A percentile compares a stretch with the other conserved stretches of the same genome.
Conservation (phyloP, 1,284 basidiomycete genomes). For the Jaminaea rosea region DNA sequence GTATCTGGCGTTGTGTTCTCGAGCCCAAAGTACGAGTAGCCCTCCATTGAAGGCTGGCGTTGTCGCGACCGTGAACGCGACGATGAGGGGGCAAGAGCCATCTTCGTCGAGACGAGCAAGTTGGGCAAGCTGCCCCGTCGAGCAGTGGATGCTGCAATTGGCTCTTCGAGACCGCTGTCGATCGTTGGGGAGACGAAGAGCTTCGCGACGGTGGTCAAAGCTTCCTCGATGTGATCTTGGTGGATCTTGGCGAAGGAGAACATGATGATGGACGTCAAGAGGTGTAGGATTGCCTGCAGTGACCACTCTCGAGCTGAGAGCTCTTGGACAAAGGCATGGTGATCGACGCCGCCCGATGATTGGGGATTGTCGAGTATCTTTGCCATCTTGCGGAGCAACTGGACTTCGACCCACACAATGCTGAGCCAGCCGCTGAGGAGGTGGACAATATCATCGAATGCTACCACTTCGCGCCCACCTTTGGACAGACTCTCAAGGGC, state of each 20-base stretch:
- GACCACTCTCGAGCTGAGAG: conserved; percentile 28
- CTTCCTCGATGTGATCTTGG: conserved; percentile 25
- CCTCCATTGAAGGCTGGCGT: conserved; percentile 18
- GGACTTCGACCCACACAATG: conserved; percentile 30
- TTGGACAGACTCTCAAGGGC: conserved; percentile 39
- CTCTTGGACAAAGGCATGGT: conserved; percentile 8
- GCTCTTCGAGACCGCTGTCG: conserved; percentile 26
- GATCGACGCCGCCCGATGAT: conserved; percentile 3
- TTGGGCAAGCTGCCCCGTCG: conserved; percentile 11
- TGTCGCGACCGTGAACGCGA: conserved; percentile 3
- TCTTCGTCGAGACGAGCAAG: background rate
- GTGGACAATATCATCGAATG: conserved; percentile 29
- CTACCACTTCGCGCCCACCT: conserved; percentile 36
- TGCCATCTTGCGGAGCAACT: conserved; percentile 14
- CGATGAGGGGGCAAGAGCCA: background rate
- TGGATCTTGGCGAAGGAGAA: conserved; percentile 36
- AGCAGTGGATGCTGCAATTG: conserved; percentile 21
- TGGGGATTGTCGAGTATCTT: background rate
- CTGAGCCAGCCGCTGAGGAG: conserved; percentile 27
- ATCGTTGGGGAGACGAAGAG: conserved; percentile 30
- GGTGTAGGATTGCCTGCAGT: conserved; percentile 23
- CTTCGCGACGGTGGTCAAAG: conserved; percentile 20
- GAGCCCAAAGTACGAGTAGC: conserved; percentile 43
- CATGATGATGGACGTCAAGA: conserved; percentile 38
- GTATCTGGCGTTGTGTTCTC: conserved; percentile 21